A percentile compares a stretch with the other conserved stretches of the same genome.
phyloP scores from a whole-genome alignment of 306 rosid genomes.

The Cicer cuneatum region DNA sequence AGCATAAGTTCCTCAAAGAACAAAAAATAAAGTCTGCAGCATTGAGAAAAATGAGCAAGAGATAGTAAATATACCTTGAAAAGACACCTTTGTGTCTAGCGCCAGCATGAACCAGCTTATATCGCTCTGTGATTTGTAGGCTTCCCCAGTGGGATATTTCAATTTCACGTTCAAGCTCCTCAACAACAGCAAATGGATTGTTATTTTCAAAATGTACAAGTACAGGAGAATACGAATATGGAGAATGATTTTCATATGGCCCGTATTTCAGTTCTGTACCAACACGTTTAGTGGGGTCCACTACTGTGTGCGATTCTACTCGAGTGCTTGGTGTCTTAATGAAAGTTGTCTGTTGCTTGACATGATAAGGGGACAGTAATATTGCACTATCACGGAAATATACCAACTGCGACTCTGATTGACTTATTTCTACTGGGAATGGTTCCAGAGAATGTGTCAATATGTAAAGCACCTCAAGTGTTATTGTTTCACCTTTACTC shows the following conservation, averaged over 20 bases:
- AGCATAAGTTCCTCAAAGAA: conserved; percentile 19
- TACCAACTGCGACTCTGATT: conserved; percentile 90
- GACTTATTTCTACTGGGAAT: conserved; percentile 90
- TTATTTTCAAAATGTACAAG: conserved; percentile 94
- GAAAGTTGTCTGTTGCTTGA: conserved; percentile 84
- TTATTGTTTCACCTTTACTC: conserved; percentile 64
- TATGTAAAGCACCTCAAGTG: conserved; percentile 80
- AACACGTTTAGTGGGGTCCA: conserved; percentile 74
- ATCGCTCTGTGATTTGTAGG: conserved; percentile 85
- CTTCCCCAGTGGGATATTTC: conserved; percentile 99
- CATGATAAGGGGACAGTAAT: conserved; percentile 82
- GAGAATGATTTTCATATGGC: conserved; percentile 67
- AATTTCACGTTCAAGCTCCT: conserved; percentile 96
- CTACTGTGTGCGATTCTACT: conserved; percentile 85
- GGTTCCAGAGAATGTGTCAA: conserved; percentile 88
- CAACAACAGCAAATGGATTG: conserved; percentile 86
- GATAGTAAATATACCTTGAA: conserved; percentile 69
- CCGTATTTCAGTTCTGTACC: conserved; percentile 85
- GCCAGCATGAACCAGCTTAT: conserved; percentile 78
- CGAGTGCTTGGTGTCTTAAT: conserved; percentile 76
- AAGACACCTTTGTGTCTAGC: conserved; percentile 95
- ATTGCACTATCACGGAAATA: conserved; percentile 86
- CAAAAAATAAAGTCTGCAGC: conserved; percentile 16
- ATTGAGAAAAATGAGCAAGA: conserved; percentile 10
- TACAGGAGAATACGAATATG: conserved; percentile 85